These are phyloP conservation scores for Talaromyces sp. DNA, from an alignment of 2,329 filamentous ascomycete genomes.

Conservation along the genomic window DNA sequence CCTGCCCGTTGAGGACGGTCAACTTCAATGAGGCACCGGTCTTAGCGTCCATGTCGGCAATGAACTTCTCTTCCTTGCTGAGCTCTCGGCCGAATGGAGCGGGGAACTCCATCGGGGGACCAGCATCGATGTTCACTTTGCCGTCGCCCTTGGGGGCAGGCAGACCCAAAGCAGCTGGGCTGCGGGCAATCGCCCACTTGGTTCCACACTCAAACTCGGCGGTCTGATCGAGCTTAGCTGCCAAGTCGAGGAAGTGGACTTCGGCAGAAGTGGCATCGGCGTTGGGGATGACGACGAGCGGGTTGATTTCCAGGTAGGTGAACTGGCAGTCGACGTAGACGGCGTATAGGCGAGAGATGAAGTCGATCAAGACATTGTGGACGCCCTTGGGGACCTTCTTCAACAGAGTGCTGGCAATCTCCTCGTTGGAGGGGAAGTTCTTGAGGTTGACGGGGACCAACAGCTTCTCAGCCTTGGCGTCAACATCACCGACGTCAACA, in stretches of 20 bases:
- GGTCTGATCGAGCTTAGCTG: conserved; percentile 97
- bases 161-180: conserved; percentile 80
- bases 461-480: conserved; percentile 97
- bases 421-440: conserved; percentile 91
- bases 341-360: conserved; percentile 95
- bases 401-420: conserved; percentile 78
- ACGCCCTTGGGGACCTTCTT: conserved; percentile 92
- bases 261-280: conserved; percentile 83
- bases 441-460: conserved; percentile 92
- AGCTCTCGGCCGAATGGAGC: conserved; percentile 98
- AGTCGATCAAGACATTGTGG: conserved; percentile 98
- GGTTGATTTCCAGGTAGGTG: conserved; percentile 99
- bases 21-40: conserved; percentile 98
- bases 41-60: conserved; percentile 97
- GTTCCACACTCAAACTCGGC: conserved; percentile 98
- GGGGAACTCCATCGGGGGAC: conserved; percentile 97
- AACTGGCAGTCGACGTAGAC: conserved; percentile 99
- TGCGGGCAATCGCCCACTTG: conserved; percentile 96
- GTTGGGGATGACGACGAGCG: conserved; percentile 95
- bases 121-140: conserved; percentile 91
- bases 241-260: conserved; percentile 96
- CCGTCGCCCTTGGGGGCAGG: conserved; percentile 59
- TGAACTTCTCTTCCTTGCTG: conserved; percentile 98
- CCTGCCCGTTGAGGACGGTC: conserved; percentile 85
- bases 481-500: conserved; percentile 98